Conservation (phyloP, 1,284 basidiomycete species). For the Ceratobasidium sp. region DNA sequence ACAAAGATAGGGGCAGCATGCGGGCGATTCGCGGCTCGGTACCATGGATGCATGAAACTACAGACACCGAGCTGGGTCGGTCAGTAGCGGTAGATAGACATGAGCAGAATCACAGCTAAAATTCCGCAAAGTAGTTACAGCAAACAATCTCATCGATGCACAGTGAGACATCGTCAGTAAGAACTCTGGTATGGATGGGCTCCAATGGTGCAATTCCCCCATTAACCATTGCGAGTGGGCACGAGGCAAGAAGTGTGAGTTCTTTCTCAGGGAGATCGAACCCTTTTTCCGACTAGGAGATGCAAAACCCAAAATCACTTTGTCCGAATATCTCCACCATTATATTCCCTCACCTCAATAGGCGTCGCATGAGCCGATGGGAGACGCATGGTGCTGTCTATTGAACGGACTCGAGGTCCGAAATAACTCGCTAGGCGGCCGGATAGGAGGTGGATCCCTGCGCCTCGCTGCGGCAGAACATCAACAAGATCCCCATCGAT, state of each 20-base stretch:
- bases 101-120: neutral
- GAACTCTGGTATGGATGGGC: conserved; percentile 4
- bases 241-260: conserved; percentile 29
- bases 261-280: conserved; percentile 29
- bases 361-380: neutral
- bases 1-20: conserved; percentile 1
- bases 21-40: neutral
- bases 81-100: neutral
- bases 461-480: conserved; percentile 23
- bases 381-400: neutral
- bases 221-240: neutral
- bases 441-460: neutral
- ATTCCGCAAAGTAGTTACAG: neutral
- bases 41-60: neutral
- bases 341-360: neutral
- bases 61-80: neutral
- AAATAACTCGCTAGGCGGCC: neutral
- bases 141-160: neutral
- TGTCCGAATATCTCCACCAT: neutral
- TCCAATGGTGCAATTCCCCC: conserved; percentile 19
- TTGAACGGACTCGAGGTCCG: neutral
- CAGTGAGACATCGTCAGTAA: neutral
- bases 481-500: conserved; percentile 31
- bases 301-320: neutral
- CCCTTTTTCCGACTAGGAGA: conserved; percentile 17